Percentiles rank a stretch among this genome's conserved stretches.
Conservation (phyloP, 805 yeast species). For the Wickerhamomyces mucosus region DNA sequence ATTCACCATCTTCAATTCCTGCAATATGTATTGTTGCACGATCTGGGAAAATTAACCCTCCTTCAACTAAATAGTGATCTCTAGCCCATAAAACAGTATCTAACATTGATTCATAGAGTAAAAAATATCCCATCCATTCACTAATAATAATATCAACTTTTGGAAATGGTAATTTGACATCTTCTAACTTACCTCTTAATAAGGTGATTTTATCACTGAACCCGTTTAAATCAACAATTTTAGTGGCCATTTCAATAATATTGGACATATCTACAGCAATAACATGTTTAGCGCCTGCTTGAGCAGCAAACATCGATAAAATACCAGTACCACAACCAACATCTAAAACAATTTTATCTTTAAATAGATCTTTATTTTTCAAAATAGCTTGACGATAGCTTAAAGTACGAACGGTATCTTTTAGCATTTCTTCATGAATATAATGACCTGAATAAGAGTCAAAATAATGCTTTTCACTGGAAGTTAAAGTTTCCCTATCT, state of each 20-base stretch:
- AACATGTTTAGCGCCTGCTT: conserved; percentile 98
- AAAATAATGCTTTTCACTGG: conserved; percentile 88
- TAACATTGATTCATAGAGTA: conserved; percentile 94
- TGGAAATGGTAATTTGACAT: conserved; percentile 73
- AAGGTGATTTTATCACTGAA: conserved; percentile 78
- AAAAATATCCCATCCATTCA: conserved; percentile 99
- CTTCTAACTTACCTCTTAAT: conserved; percentile 90
- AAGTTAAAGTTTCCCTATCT: conserved; percentile 51
- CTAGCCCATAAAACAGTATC: conserved; percentile 93
- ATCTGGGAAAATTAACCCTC: conserved; percentile 92
- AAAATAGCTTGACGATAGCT: conserved; percentile 88
- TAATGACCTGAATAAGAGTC: conserved; percentile 94
- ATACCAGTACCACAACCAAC: conserved; percentile 99
- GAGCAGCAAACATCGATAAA: conserved; percentile 94
- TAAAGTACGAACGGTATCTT: conserved; percentile 86
- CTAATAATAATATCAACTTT: conserved; percentile 91
- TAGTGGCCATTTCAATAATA: conserved; percentile 92
- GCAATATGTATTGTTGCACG: conserved; percentile 85
- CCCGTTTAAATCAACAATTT: conserved; percentile 79
- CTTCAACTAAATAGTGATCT: conserved; percentile 68
- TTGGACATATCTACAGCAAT: conserved; percentile 96
- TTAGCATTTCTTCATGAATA: conserved; percentile 97
- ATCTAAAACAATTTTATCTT: conserved; percentile 89
- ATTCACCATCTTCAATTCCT: conserved; percentile 86
- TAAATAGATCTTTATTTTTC: conserved; percentile 81